A percentile compares a stretch with the other conserved stretches of the same genome.
Evolutionary conservation across 352 stramenopile species (phyloP).

Genomic region (Phytophthora idaei): DNA sequence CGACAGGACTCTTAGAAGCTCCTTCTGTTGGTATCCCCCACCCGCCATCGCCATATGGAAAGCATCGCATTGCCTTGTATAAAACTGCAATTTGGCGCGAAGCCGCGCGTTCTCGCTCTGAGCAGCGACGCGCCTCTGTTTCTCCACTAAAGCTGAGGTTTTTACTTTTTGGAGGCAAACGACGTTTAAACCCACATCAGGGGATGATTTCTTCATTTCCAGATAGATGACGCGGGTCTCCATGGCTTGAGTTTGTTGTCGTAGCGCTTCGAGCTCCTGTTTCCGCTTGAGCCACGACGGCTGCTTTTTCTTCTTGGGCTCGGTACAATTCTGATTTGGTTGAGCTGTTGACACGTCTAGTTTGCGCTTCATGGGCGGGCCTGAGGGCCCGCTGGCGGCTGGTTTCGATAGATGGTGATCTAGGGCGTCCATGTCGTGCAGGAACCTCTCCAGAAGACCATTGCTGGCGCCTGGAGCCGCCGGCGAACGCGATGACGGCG

Average conservation of each 20-base stretch:
- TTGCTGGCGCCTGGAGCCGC: not conserved
- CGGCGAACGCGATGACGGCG: too few relatives aligned
- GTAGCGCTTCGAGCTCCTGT: conserved; percentile 19
- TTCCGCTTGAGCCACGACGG: conserved; percentile 22
- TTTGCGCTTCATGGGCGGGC: not conserved
- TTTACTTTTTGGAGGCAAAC: conserved; percentile 6
- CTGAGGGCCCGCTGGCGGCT: not conserved
- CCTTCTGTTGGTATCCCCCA: conserved; percentile 3
- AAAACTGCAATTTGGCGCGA: conserved; percentile 4
- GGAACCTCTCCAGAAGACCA: conserved; percentile 24
- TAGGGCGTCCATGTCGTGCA: conserved; percentile 26
- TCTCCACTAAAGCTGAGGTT: conserved; percentile 13
- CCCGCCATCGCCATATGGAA: not conserved
- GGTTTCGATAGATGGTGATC: not conserved
- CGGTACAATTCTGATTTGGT: not conserved
- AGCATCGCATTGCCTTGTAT: not conserved
- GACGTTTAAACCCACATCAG: not conserved
- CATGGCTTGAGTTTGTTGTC: conserved; percentile 14
- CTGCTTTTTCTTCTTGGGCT: conserved; percentile 7
- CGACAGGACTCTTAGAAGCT: not conserved
- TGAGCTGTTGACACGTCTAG: not conserved
- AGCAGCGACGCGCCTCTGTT: not conserved
- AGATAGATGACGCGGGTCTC: conserved; percentile 14
- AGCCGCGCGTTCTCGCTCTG: conserved; percentile 18
- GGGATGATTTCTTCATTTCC: not conserved